phyloP scores from a whole-genome alignment of 768 basidiomycete genomes.

The Mycena galopus region DNA sequence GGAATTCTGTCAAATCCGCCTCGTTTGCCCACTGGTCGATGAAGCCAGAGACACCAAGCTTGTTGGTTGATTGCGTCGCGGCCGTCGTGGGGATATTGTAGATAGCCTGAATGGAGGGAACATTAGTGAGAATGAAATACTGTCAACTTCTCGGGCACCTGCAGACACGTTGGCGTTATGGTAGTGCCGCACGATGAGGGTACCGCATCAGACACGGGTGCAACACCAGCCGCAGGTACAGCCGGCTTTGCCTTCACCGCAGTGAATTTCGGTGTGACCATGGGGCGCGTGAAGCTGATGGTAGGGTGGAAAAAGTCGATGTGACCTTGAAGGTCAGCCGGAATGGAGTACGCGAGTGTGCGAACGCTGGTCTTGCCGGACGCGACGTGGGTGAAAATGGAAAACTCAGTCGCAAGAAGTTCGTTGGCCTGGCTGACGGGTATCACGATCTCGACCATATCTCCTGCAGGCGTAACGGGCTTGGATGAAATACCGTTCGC shows the following conservation, averaged over 20 bases:
- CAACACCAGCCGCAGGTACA: background rate
- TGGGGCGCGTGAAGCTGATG: constrained; percentile 25
- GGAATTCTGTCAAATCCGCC: constrained; percentile 10
- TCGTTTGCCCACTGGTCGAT: constrained; percentile 32
- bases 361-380: constrained; percentile 33
- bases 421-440: constrained; percentile 39
- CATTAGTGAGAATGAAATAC: background rate
- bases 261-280: constrained; percentile 1
- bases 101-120: constrained; percentile 19
- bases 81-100: constrained; percentile 42
- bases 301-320: constrained; percentile 39
- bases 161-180: constrained; percentile 40
- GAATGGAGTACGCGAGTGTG: constrained; percentile 40
- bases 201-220: constrained; percentile 14
- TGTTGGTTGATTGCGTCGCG: constrained; percentile 36
- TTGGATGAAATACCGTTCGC: constrained; percentile 45
- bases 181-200: constrained; percentile 35
- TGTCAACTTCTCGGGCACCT: background rate
- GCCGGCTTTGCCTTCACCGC: background rate
- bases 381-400: constrained; percentile 20
- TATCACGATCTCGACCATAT: constrained; percentile 34
- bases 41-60: constrained; percentile 38
- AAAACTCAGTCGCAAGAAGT: constrained; percentile 36
- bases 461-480: constrained; percentile 36
- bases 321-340: constrained; percentile 27